Base-by-base conservation (phyloP, 208 protist genomes). In the Trypanosoma avium region DNA sequence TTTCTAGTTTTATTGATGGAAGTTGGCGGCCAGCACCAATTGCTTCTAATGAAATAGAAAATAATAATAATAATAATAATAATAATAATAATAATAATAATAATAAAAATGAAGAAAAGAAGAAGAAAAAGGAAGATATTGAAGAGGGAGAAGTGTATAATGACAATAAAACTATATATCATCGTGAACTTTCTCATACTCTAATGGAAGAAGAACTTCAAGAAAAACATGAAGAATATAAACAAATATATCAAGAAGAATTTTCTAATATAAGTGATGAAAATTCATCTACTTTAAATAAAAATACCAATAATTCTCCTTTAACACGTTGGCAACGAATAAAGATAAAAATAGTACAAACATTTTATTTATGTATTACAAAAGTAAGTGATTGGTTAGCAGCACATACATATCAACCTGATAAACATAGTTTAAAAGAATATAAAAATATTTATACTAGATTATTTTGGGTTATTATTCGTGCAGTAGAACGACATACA, bases 371-470 rank as follows among this genome's bases (percentile, higher is more conserved):
- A 22, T 19, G 47, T 30, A 26, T 72, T 15, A 70, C 62, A 29
- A 12, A 33, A 10, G 5, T 70, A 6, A 61, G 56, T n/a, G 54
- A 74, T 38, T 56, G 40, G 48, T 57, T 88, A 15, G 67, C 76
- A 19, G 29, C n/a, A 15, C 67, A 79, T 67, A 88, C 78, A 19
- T 83, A 79, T 62, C 61, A 79, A 49, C 82, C 82, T 32, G 21
- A 49, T 21, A 61, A 68, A 32, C 56, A 73, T 45, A 71, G 32
- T 9, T 22, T 27, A 22, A 26, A 24, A 42, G 12, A 59, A 19
- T 67, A 67, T 50, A 21, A 22, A 30, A 64, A 55, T 17, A 32
- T 78, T n/a, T 30, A 49, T 22, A 61, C 22, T 46, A 67, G 65
- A 10, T 38, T 76, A 5, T 43, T 80, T 32, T 35, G 40, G 26